Percentiles rank a stretch among this genome's conserved stretches.
These are phyloP conservation scores for Rutstroemia sp. DNA, from an alignment of 2,329 filamentous ascomycete genomes.

Conservation along the genomic window DNA sequence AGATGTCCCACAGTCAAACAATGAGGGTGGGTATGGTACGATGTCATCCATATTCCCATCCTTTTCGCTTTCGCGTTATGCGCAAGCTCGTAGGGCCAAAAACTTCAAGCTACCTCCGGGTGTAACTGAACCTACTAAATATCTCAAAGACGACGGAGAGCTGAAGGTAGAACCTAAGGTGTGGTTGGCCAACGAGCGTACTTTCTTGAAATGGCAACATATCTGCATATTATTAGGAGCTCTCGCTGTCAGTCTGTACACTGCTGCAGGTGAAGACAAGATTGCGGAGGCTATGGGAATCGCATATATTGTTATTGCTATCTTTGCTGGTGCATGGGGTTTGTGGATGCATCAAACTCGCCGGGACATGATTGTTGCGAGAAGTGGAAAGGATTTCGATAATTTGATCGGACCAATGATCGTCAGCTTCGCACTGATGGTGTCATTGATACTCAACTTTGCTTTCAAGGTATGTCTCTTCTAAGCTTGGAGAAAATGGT, in stretches of 20 bases:
- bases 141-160: conserved; percentile 92
- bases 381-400: conserved; percentile 91
- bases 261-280: conserved; percentile 74
- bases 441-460: conserved; percentile 82
- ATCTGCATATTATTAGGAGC: conserved; percentile 82
- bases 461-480: conserved; percentile 61
- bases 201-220: conserved; percentile 98
- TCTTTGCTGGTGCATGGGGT: conserved; percentile 82
- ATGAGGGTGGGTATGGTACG: conserved; percentile 41
- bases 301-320: conserved; percentile 72
- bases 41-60: conserved; percentile 71
- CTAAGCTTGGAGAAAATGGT: background rate
- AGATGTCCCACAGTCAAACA: conserved; percentile 30
- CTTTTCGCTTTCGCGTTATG: conserved; percentile 76
- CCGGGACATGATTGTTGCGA: conserved; percentile 69
- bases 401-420: conserved; percentile 78
- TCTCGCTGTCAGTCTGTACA: conserved; percentile 78
- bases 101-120: conserved; percentile 66
- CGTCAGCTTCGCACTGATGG: conserved; percentile 69
- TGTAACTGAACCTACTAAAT: conserved; percentile 74
- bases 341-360: conserved; percentile 74
- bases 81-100: conserved; percentile 45
- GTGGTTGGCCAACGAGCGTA: conserved; percentile 97
- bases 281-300: conserved; percentile 74
- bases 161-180: conserved; percentile 95